Evolutionary conservation across 257 asterid species (phyloP), one percentile per base, ranked within the genome.

Genomic region (Osmanthus fragrans): DNA sequence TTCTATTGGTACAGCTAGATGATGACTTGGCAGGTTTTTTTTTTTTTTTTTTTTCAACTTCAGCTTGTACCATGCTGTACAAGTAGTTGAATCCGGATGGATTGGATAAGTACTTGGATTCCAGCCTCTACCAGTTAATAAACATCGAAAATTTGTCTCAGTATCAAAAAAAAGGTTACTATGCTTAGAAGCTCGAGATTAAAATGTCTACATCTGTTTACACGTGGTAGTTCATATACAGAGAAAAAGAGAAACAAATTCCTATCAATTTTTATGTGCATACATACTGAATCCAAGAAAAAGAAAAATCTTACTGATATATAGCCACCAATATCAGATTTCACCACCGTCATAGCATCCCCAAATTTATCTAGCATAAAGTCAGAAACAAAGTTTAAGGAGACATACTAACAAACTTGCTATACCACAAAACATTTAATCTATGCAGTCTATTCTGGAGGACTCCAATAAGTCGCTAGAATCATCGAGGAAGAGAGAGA

Each of bases 11-110:
- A 75, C 97, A 90, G 69, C 96, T 94, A 66, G 93, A 94, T 54
- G 97, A 92, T 32, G 92, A 82, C 76, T 94, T 94, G 12, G 95
- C 88, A 34, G 91, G 87, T 68, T 88, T 81, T 25, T 25, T 25
- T 25, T 25, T 25, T 25, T 25, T 25, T 25, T 25, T 25, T 25
- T 0, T 25, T 25, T 94, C 98, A 42, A 92, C 95, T 88, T 94
- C 98, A 73, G 93, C 90, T 83, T 92, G 97, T 34, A 94, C 95
- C 45, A 92, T 79, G 84, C 87, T 89, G 90, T 86, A 90, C 76
- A 93, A 80, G 87, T 93, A 89, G 82, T 89, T 92, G 90, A 83
- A 93, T 82, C 92, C 88, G 2, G 94, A 37, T 34, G 95, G 77
- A 39, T 92, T 94, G 39, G 93, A 87, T 21, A 82, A 64, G 81